Evolutionary conservation across 371 early-diverging fungal species (phyloP), one percentile per base, ranked within the genome.

Genomic region (Lichtheimia hyalospora): DNA sequence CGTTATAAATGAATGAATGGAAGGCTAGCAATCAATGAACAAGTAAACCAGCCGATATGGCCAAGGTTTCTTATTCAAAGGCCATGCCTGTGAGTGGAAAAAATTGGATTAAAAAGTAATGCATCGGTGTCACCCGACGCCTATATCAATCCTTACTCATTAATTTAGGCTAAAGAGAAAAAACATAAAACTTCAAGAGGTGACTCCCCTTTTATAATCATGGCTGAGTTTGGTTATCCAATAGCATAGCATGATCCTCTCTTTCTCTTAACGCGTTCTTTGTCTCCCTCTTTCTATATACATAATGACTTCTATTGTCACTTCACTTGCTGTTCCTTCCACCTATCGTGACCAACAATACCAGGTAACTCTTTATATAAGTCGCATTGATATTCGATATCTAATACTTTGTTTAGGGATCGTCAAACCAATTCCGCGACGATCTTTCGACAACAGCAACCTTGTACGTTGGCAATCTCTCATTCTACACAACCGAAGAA

Each of bases 401-500:
- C 42, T 49, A 16, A 16, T n/a, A 14, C 12, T n/a, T 46, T 14
- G 20, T 12, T 7, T 52, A 92, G 85, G 95, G 95, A 14, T 83
- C 89, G 10, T 77, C 80, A 0, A 81, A 83, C 54, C 89, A 94
- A 66, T 84, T 89, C 62, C 72, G 79, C 8, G 73, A 78, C 43
- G 91, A 90, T 55, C 81, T 94, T 25, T 78, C 83, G 12, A 77
- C 77, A 16, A 87, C 89, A 8, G 79, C 88, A 0, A 99, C 99
- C 12, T 84, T 99, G 24, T 99, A 99, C 67, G 91, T 98, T 27
- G 99, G 99, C 59, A 99, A 99, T 79, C 80, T 99, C 34, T 94
- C 96, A 8, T 98, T 97, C 70, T 97, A 88, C 77, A 99, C 98
- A 5, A 95, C 97, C 3, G 99, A 99, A 79, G 99, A 98, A 82